These are phyloP conservation scores for Paraglomus brasilianum DNA, from an alignment of 192 early-diverging fungal genomes.

Conservation along the genomic window DNA sequence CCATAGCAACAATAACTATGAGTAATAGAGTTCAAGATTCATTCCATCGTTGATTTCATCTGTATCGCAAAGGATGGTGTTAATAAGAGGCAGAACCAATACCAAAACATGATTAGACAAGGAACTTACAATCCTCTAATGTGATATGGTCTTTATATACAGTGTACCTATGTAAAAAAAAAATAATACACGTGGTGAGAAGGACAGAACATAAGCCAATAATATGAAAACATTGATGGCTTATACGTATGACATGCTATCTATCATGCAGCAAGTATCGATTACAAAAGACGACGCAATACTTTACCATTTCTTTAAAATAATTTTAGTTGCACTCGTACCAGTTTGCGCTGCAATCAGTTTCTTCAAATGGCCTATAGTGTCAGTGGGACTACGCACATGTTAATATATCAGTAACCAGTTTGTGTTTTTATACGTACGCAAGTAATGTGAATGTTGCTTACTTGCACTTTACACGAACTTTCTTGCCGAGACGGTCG, in stretches of 20 bases:
- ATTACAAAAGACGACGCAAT: neutral
- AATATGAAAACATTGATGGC: neutral
- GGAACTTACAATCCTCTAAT: slow-evolving; percentile 73
- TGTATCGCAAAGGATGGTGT: slow-evolving; percentile 27
- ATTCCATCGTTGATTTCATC: slow-evolving; percentile 88
- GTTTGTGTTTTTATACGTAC: neutral
- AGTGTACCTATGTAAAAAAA: slow-evolving; percentile 50
- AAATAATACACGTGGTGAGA: neutral
- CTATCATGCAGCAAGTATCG: neutral
- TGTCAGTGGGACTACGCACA: slow-evolving; percentile 66
- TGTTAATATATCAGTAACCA: slow-evolving; percentile 3
- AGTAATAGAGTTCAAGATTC: slow-evolving; percentile 83
- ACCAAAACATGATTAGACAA: slow-evolving; percentile 18
- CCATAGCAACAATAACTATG: slow-evolving; percentile 38
- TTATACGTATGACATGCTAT: neutral
- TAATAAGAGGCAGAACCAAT: neutral
- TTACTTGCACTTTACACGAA: slow-evolving; percentile 84
- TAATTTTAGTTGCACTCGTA: slow-evolving; percentile 84
- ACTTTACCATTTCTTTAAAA: slow-evolving; percentile 81
- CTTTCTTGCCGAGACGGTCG: slow-evolving; percentile 90
- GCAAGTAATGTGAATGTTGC: slow-evolving; percentile 21
- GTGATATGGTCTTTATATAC: slow-evolving; percentile 88
- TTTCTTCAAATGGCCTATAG: slow-evolving; percentile 82
- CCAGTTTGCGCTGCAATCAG: slow-evolving; percentile 87
- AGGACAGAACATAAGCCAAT: neutral